These are phyloP conservation scores for Dianthus caryophyllus DNA, from an alignment of 148 eudicot species.

Conservation along the genomic window DNA sequence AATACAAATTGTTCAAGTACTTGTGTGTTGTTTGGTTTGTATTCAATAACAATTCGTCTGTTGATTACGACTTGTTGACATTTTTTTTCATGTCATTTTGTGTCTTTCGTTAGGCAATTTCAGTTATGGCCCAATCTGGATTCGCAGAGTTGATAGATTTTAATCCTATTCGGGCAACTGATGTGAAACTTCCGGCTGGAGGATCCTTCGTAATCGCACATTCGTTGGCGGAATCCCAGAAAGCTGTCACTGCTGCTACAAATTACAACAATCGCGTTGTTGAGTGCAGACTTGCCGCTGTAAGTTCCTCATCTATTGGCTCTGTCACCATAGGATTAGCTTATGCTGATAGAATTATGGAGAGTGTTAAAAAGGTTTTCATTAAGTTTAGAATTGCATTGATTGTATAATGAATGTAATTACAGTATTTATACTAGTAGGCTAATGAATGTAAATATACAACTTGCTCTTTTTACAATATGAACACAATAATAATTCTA, in stretches of 20 bases:
- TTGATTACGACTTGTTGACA: not conserved
- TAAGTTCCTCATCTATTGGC: conserved; percentile 40
- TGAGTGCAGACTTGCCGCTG: conserved; percentile 93
- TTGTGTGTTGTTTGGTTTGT: not conserved
- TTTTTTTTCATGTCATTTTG: not conserved
- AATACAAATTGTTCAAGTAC: not conserved
- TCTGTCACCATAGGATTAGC: not conserved
- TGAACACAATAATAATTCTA: too few species aligned
- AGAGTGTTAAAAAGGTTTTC: too few species aligned
- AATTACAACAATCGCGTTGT: conserved; percentile 98
- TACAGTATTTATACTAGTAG: too few species aligned
- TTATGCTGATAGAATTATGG: too few species aligned
- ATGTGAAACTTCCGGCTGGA: conserved; percentile 88
- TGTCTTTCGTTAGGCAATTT: conserved; percentile 60
- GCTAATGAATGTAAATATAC: too few species aligned
- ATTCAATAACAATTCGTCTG: not conserved
- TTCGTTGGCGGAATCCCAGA: conserved; percentile 91
- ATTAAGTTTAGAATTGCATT: too few species aligned
- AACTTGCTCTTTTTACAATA: too few species aligned
- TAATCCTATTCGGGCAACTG: conserved; percentile 94
- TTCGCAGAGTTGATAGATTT: conserved; percentile 91
- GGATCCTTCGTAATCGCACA: conserved; percentile 94
- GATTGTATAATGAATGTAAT: too few species aligned
- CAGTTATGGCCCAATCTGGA: conserved; percentile 88
- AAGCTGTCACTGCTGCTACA: conserved; percentile 97